phyloP scores from a whole-genome alignment of 257 asterid species.

The Craterostigma plantagineum region DNA sequence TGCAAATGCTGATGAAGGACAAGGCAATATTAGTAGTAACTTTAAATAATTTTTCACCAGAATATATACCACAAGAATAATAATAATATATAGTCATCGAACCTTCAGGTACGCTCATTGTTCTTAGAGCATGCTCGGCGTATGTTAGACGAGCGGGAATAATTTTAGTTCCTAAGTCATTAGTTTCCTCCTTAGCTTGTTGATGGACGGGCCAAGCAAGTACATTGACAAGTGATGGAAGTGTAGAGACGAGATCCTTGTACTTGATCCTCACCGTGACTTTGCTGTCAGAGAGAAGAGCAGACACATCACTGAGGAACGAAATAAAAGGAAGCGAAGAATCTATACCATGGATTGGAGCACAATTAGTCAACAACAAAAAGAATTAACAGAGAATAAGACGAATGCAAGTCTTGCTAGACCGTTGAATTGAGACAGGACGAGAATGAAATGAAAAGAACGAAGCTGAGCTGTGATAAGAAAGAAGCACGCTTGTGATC shows the following conservation, averaged over 20 bases:
- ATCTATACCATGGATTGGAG: background rate
- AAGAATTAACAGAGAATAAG: too few species aligned
- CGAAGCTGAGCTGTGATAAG: background rate
- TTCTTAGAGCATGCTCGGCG: conserved; percentile 71
- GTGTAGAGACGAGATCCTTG: conserved; percentile 49
- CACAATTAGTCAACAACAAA: background rate
- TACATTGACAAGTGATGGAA: conserved; percentile 68
- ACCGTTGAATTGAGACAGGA: too few species aligned
- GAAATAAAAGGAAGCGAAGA: background rate
- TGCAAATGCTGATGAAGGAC: conserved; percentile 73
- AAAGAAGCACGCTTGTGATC: conserved; percentile 7
- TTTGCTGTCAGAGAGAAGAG: conserved; percentile 68
- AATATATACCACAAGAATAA: too few species aligned
- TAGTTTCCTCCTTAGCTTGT: conserved; percentile 13
- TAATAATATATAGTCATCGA: too few species aligned
- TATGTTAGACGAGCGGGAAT: conserved; percentile 46
- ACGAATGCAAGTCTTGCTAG: too few species aligned
- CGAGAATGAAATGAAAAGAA: background rate
- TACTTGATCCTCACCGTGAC: conserved; percentile 76
- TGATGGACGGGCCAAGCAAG: conserved; percentile 60
- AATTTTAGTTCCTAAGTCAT: conserved; percentile 15
- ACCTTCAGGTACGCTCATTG: conserved; percentile 91
- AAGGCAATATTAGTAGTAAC: too few species aligned
- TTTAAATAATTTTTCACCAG: too few species aligned
- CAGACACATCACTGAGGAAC: too few species aligned